Conservation (phyloP, 345 rosid species). For the sweet orange (Citrus sinensis) region DNA sequence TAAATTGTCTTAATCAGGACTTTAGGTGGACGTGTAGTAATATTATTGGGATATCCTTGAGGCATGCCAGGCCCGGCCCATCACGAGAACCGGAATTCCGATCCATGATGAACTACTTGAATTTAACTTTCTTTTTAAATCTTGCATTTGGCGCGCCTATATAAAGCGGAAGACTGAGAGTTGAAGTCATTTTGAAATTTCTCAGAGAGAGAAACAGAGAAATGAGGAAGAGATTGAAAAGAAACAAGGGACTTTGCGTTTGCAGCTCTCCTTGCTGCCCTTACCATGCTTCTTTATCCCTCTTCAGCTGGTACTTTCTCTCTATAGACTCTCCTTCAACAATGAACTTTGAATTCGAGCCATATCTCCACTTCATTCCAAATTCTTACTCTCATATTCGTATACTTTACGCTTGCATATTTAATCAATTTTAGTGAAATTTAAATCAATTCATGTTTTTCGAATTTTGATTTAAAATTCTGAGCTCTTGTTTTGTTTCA, state of each 20-base stretch:
- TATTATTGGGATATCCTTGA: too few species aligned
- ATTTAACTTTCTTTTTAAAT: background rate
- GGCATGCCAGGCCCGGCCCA: background rate
- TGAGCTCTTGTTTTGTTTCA: slow-evolving; percentile 4
- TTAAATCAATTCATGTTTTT: background rate
- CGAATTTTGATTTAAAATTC: background rate
- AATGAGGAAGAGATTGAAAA: slow-evolving; percentile 55
- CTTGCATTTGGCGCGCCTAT: slow-evolving; percentile 14
- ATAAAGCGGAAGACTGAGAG: background rate
- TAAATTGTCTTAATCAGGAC: too few species aligned
- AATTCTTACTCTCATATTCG: background rate
- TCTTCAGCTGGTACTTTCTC: slow-evolving; percentile 51
- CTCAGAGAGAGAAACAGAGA: slow-evolving; percentile 23
- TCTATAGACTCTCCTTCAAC: background rate
- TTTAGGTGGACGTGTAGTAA: too few species aligned
- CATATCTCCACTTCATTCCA: background rate
- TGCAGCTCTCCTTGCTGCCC: slow-evolving; percentile 75
- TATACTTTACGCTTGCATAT: background rate
- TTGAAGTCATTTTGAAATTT: slow-evolving; percentile 1
- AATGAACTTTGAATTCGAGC: background rate
- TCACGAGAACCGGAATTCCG: background rate
- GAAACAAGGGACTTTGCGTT: slow-evolving; percentile 55
- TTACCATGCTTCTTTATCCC: slow-evolving; percentile 30
- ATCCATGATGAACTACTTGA: background rate
- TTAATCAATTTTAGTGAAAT: background rate